Evolutionary conservation across 2,329 filamentous ascomycete species (phyloP), one percentile per base, ranked within the genome.

Genomic region (Nigrospora osmanthi): DNA sequence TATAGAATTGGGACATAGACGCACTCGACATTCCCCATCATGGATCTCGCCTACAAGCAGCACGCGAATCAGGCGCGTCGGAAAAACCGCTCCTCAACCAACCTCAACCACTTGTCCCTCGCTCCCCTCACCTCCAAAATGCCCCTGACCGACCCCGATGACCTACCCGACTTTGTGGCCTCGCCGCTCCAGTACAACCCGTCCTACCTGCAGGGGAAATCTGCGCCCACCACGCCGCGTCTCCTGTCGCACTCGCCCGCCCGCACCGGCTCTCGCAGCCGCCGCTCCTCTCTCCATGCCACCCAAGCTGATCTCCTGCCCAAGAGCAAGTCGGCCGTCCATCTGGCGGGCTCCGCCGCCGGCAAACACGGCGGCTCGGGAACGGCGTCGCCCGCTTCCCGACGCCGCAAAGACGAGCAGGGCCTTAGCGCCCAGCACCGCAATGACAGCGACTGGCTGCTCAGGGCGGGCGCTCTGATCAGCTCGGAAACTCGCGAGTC

Each of bases 301-400:
- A 46, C 48, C 36, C 46, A 54, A 35, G 47, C 48, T 41, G 50
- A 55, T 46, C 54, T 65, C 11, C 59, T 82, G 7, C 60, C 70
- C 30, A 85, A 82, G 64, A 82, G 78, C 64, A 83, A 81, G 61
- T 85, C 81, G 1, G 74, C 79, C 37, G 75, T 74, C 2, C 73
- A 84, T 40, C 69, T 84, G 30, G 52, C 60, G 17, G 23, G 23
- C 5, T 7, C 23, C 23, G 47, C 48, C 10, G 52, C 56, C 30
- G 53, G 53, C 34, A 51, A 52, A 31, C 55, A 53, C 45, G 47
- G 53, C 38, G 47, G 51, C 33, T 45, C 48, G 39, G 53, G 51
- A 38, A 45, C 50, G 34, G 46, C 53, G 11, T 58, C 58, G 11
- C 55, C 58, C 38, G 45, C 54, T 23, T 40, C 46, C 16, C 56